Base-by-base conservation (phyloP, 2,329 filamentous ascomycete genomes). In the Myriosclerotinia scirpicola region DNA sequence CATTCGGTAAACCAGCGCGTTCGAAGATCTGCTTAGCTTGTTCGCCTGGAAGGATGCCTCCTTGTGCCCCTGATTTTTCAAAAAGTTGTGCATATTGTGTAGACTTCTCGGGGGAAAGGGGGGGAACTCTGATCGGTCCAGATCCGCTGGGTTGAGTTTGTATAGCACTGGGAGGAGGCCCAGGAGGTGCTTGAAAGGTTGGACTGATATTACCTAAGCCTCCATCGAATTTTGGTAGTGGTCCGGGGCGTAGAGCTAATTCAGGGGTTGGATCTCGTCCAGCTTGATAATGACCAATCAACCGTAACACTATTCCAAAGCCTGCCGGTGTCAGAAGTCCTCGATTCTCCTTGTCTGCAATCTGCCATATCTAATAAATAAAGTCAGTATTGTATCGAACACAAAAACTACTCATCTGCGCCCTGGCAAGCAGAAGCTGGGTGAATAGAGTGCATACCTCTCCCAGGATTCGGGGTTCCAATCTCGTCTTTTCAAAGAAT, bases 401-500 rank as follows among this genome's bases (percentile, higher is more conserved):
- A 14, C 9, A 7, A 20, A 34, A 5, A 36, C 7, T 5, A 1
- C 26, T 38, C 30, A 38, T 22, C 42, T 66, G n/a, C 38, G 52
- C 42, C 36, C 40, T 26, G 62, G 22, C 58, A 34, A 54, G 12
- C 12, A 58, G 63, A 40, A 54, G 3, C 17, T 56, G 63, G 54
- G 34, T 36, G 40, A 54, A 22, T 40, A 36, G 36, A 50, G 12
- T 48, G 65, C 71, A 22, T 63, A 94, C 91, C 86, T 96, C 89
- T 79, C 94, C 95, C 68, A 99, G 84, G 59, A 95, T 84, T 69
- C 91, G 88, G 64, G 93, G 92, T 69, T 94, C 88, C 59, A 99
- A 84, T 73, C 91, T 89, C 55, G 95, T 98, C 83, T 95, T 95
- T 80, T 98, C 93, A 77, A 99, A 99, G 83, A 99, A 98, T 78